Evolutionary conservation across 805 yeast species (phyloP).

Genomic region (Debaryomyces hansenii): DNA sequence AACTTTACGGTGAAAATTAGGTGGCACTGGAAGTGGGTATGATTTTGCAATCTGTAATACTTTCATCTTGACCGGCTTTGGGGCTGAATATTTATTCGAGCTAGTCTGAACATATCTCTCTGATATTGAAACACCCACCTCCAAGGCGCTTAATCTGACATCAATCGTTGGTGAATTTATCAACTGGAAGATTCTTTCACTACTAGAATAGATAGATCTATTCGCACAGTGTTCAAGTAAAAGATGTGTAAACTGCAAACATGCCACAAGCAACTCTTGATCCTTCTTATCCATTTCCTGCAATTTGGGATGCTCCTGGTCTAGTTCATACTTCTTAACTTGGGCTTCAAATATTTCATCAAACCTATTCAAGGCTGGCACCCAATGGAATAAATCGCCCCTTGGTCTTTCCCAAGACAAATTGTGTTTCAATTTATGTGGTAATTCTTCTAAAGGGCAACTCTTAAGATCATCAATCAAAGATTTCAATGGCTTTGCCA

Average conservation of each 20-base stretch:
- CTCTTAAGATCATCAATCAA: slow-evolving; percentile 39
- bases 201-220: slow-evolving; percentile 65
- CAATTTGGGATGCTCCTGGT: slow-evolving; percentile 47
- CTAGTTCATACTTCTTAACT: slow-evolving; percentile 54
- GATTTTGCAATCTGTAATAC: slow-evolving; percentile 54
- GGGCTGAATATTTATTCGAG: slow-evolving; percentile 42
- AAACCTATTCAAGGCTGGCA: slow-evolving; percentile 70
- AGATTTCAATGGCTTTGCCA: slow-evolving; percentile 26
- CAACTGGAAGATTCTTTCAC: slow-evolving; percentile 58
- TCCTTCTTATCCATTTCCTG: slow-evolving; percentile 47
- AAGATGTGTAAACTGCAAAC: slow-evolving; percentile 61
- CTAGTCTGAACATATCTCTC: slow-evolving; percentile 57
- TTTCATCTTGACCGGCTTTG: slow-evolving; percentile 44
- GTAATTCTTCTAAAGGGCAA: slow-evolving; percentile 40
- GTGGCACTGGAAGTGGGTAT: slow-evolving; percentile 49
- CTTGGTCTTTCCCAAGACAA: slow-evolving; percentile 60
- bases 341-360: slow-evolving; percentile 62
- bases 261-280: slow-evolving; percentile 44
- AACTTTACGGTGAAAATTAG: slow-evolving; percentile 24
- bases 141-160: slow-evolving; percentile 60
- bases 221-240: slow-evolving; percentile 70
- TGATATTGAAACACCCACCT: slow-evolving; percentile 57
- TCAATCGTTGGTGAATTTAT: slow-evolving; percentile 59
- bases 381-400: slow-evolving; percentile 76
- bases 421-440: slow-evolving; percentile 36